Conservation (phyloP, 1,284 basidiomycete species). For the Sporisorium exsertum region DNA sequence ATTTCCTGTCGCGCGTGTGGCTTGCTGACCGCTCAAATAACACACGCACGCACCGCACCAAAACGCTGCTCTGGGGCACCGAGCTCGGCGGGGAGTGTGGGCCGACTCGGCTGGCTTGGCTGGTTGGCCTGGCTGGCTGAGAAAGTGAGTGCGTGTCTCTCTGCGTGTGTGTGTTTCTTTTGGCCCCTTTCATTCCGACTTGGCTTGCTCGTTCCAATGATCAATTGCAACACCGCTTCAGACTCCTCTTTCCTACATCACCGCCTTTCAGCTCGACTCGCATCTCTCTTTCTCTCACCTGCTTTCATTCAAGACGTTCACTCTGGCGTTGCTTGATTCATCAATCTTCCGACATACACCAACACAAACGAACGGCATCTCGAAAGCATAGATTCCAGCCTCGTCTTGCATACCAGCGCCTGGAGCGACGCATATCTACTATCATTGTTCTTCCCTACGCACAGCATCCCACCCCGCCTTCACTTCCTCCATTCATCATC, state of each 20-base stretch:
- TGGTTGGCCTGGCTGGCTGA: neutral
- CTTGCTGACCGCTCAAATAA: neutral
- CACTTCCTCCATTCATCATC: too few relatives aligned
- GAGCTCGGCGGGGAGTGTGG: neutral
- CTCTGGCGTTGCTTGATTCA: neutral
- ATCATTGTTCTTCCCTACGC: neutral
- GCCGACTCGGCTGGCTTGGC: too few relatives aligned
- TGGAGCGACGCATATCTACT: neutral
- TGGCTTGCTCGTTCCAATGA: neutral
- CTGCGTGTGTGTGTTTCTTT: neutral
- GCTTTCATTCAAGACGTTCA: neutral
- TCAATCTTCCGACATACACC: neutral
- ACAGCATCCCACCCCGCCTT: neutral
- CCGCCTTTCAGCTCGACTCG: neutral
- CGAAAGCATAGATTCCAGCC: conserved; percentile 1
- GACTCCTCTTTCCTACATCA: neutral
- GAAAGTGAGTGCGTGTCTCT: neutral
- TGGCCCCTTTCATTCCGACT: neutral
- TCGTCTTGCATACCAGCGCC: neutral
- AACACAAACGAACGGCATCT: neutral
- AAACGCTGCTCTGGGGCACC: neutral
- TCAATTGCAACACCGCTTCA: conserved; percentile 15
- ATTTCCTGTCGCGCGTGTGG: conserved; percentile 2
- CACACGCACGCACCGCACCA: conserved; percentile 1
- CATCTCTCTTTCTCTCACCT: neutral